These are phyloP conservation scores for Hymenoscyphus infarciens DNA, from an alignment of 2,329 filamentous ascomycete genomes.

Conservation along the genomic window DNA sequence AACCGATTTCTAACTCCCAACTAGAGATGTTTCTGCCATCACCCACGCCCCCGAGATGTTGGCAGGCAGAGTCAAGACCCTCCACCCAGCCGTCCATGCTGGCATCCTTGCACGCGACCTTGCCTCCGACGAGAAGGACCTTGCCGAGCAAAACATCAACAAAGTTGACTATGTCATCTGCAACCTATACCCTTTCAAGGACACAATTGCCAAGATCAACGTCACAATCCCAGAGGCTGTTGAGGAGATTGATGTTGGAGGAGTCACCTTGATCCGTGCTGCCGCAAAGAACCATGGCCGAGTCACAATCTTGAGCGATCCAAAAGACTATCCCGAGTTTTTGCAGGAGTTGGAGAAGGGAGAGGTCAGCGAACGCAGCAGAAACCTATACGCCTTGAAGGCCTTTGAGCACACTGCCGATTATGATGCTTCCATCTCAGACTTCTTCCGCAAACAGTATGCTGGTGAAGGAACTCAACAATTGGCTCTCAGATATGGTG, in stretches of 20 bases:
- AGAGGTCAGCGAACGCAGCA: slow-evolving; percentile 78
- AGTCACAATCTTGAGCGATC: slow-evolving; percentile 94
- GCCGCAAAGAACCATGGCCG: slow-evolving; percentile 97
- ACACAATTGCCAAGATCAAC: slow-evolving; percentile 94
- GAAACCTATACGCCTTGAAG: slow-evolving; percentile 90
- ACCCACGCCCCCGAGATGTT: slow-evolving; percentile 98
- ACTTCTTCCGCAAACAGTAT: slow-evolving; percentile 98
- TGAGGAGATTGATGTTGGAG: slow-evolving; percentile 98
- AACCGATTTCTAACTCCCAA: background rate
- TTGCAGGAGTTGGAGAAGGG: slow-evolving; percentile 84
- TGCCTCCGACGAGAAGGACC: slow-evolving; percentile 92
- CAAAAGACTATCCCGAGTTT: slow-evolving; percentile 90
- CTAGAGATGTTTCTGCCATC: slow-evolving; percentile 92
- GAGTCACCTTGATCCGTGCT: slow-evolving; percentile 91
- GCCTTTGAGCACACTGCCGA: slow-evolving; percentile 98
- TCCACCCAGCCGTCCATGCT: slow-evolving; percentile 78
- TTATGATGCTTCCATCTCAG: slow-evolving; percentile 91
- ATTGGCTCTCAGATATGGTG: slow-evolving; percentile 84
- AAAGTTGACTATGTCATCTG: slow-evolving; percentile 96
- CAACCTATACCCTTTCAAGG: slow-evolving; percentile 99
- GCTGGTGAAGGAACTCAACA: slow-evolving; percentile 81
- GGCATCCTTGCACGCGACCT: slow-evolving; percentile 93
- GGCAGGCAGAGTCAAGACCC: slow-evolving; percentile 86
- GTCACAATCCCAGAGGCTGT: slow-evolving; percentile 96
- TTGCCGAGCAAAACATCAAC: slow-evolving; percentile 89